Evolutionary conservation across 83 land plant genomes (phyloP).

Genomic region (Picea abies): DNA sequence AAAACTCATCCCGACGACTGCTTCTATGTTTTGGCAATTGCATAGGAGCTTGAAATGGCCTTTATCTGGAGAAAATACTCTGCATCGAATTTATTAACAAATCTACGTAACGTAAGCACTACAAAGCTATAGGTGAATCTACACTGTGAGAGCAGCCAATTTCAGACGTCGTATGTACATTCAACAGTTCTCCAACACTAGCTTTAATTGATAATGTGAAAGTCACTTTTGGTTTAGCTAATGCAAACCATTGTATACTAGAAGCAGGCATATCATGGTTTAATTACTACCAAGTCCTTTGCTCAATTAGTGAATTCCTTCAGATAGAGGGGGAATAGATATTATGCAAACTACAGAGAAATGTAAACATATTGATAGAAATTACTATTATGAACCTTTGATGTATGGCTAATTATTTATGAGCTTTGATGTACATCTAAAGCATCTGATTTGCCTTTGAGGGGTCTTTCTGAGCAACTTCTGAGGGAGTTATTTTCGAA

Average conservation of each 20-base stretch:
- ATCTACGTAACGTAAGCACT: background rate
- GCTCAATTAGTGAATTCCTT: slow-evolving; percentile 1
- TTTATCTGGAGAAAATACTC: background rate
- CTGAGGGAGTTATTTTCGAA: background rate
- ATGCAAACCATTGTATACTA: slow-evolving; percentile 17
- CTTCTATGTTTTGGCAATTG: slow-evolving; percentile 9
- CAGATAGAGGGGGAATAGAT: background rate
- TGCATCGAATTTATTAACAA: background rate
- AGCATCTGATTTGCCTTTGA: background rate
- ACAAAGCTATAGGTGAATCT: background rate
- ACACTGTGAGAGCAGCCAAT: background rate
- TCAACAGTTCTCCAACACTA: background rate
- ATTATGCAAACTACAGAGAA: background rate
- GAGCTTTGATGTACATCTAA: background rate
- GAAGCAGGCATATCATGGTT: background rate
- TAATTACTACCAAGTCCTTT: background rate
- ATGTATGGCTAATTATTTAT: background rate
- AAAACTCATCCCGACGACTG: background rate
- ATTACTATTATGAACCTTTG: background rate
- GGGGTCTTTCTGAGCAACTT: background rate
- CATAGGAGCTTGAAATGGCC: background rate
- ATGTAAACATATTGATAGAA: slow-evolving; percentile 7
- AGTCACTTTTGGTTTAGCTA: slow-evolving; percentile 13
- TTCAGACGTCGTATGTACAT: slow-evolving; percentile 7
- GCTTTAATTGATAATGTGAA: slow-evolving; percentile 3